Evolutionary conservation across 441 rosid genomes (phyloP).

Genomic region (Populus hybrid): DNA sequence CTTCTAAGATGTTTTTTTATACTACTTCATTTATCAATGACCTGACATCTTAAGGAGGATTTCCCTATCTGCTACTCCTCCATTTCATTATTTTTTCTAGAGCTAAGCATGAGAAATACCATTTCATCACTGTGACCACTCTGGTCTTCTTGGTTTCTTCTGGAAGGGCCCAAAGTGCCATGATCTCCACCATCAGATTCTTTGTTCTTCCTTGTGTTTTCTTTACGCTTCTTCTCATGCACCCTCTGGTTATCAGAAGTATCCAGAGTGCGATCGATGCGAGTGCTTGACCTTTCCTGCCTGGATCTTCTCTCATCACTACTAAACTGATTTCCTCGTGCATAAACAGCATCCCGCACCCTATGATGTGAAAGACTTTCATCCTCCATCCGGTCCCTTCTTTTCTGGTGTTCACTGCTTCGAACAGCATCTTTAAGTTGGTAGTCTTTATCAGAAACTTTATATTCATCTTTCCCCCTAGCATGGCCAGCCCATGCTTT

Average conservation of each 20-base stretch:
- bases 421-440: slow-evolving; percentile 59
- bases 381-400: slow-evolving; percentile 68
- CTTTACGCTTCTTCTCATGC: slow-evolving; percentile 70
- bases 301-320: slow-evolving; percentile 68
- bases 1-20: not conserved
- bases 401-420: slow-evolving; percentile 63
- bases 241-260: slow-evolving; percentile 55
- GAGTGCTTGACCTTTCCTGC: slow-evolving; percentile 65
- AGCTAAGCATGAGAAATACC: slow-evolving; percentile 52
- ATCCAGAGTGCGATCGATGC: slow-evolving; percentile 49
- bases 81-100: not conserved
- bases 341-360: slow-evolving; percentile 60
- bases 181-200: slow-evolving; percentile 65
- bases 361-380: slow-evolving; percentile 55
- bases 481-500: slow-evolving; percentile 52
- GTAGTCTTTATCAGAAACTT: slow-evolving; percentile 65
- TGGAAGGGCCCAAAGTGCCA: slow-evolving; percentile 38
- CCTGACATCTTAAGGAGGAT: not conserved
- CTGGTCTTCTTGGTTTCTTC: slow-evolving; percentile 69
- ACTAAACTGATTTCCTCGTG: slow-evolving; percentile 44
- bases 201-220: slow-evolving; percentile 57
- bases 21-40: not conserved
- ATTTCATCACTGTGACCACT: slow-evolving; percentile 54
- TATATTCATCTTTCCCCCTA: slow-evolving; percentile 62
- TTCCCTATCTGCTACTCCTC: not conserved